phyloP scores from a whole-genome alignment of 108 stramenopile genomes.

The Nitzschia sp. region DNA sequence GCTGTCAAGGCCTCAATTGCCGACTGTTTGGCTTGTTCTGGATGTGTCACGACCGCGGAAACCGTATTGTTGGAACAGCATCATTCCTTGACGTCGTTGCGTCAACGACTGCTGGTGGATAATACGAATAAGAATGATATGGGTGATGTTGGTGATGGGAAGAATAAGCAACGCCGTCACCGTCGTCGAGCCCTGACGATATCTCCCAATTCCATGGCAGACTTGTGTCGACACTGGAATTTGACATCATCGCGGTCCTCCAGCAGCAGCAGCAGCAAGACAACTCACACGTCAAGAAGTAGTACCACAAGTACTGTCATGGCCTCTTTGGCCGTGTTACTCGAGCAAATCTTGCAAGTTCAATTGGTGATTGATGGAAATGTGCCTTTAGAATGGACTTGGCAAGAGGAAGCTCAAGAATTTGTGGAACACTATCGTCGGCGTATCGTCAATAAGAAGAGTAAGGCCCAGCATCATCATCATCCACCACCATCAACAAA shows the following conservation, averaged over 20 bases:
- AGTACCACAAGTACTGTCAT: conserved; percentile 1
- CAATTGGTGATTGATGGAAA: conserved; percentile 72
- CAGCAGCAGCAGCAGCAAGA: neutral
- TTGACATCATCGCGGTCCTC: no score
- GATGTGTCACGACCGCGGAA: conserved; percentile 99
- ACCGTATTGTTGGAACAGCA: conserved; percentile 90
- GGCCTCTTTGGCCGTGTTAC: conserved; percentile 40
- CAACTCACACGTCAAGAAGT: no score
- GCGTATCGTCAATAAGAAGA: neutral
- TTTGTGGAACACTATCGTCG: conserved; percentile 63
- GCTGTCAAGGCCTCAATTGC: conserved; percentile 83
- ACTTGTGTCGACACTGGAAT: conserved; percentile 69
- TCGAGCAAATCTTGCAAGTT: conserved; percentile 52
- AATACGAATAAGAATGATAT: neutral
- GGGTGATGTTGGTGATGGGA: no score
- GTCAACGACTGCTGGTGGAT: conserved; percentile 15
- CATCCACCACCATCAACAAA: no score
- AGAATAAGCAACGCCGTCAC: no score
- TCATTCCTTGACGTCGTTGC: conserved; percentile 71
- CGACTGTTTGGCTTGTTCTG: conserved; percentile 98
- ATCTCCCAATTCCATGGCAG: conserved; percentile 75
- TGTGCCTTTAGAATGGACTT: conserved; percentile 69
- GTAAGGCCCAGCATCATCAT: neutral
- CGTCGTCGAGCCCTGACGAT: conserved; percentile 55
- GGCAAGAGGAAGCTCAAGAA: conserved; percentile 74